A percentile compares a stretch with the other conserved stretches of the same genome.
Evolutionary conservation across 2,329 filamentous ascomycete genomes (phyloP).

Genomic region (Fusarium cyanostomum): DNA sequence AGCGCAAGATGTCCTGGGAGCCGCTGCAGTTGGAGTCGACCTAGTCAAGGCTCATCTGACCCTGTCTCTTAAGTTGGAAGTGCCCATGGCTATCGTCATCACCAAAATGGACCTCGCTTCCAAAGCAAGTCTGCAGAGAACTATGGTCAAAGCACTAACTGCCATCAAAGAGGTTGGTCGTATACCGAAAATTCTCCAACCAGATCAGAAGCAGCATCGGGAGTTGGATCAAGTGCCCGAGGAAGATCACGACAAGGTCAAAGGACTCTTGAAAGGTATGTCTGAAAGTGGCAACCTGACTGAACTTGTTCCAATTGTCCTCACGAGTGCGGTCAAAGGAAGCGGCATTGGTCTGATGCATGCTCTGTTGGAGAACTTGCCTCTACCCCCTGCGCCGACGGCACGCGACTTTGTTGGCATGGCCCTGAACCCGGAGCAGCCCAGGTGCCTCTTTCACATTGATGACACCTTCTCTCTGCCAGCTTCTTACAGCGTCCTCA

Average conservation of each 20-base stretch:
- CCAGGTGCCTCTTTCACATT: slow-evolving; percentile 80
- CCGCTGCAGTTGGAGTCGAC: slow-evolving; percentile 69
- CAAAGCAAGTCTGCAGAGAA: slow-evolving; percentile 73
- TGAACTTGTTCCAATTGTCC: slow-evolving; percentile 79
- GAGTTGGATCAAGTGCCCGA: slow-evolving; percentile 67
- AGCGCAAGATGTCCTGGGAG: slow-evolving; percentile 61
- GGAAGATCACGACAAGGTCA: slow-evolving; percentile 66
- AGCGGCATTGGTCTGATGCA: slow-evolving; percentile 84
- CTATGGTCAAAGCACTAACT: slow-evolving; percentile 77
- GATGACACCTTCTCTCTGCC: slow-evolving; percentile 88
- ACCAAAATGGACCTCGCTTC: slow-evolving; percentile 92
- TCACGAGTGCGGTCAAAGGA: slow-evolving; percentile 88
- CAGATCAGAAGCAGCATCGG: slow-evolving; percentile 57
- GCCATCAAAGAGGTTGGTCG: slow-evolving; percentile 79
- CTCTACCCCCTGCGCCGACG: slow-evolving; percentile 68
- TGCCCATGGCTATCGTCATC: slow-evolving; percentile 83
- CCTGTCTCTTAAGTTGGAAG: slow-evolving; percentile 80
- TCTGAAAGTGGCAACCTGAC: slow-evolving; percentile 53
- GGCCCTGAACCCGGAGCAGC: slow-evolving; percentile 66
- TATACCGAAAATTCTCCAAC: slow-evolving; percentile 76
- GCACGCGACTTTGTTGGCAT: slow-evolving; percentile 64
- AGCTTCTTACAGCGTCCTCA: slow-evolving; percentile 59
- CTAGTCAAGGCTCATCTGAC: slow-evolving; percentile 83
- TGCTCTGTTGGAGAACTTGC: slow-evolving; percentile 79
- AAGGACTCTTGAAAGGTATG: slow-evolving; percentile 63